phyloP scores from a whole-genome alignment of 495 filamentous ascomycete species.

The Lasiosphaeria hispida region DNA sequence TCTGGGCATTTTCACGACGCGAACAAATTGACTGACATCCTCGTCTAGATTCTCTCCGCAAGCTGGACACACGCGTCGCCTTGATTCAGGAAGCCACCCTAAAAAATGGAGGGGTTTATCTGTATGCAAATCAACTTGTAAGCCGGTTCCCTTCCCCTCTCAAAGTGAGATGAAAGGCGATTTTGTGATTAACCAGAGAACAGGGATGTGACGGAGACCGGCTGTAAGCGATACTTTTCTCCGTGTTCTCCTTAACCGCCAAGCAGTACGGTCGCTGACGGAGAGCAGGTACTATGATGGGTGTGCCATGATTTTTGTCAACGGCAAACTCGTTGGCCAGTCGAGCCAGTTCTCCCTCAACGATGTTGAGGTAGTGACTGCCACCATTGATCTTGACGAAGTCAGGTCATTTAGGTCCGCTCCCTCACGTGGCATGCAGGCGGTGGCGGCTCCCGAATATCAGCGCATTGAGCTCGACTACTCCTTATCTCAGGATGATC shows the following conservation, averaged over 20 bases:
- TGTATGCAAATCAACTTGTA: conserved; percentile 49
- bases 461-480: conserved; percentile 39
- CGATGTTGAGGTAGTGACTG: conserved; percentile 82
- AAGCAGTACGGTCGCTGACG: conserved; percentile 28
- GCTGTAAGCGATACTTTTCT: conserved; percentile 55
- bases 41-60: conserved; percentile 51
- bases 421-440: conserved; percentile 58
- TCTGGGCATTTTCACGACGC: neutral
- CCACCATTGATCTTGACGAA: conserved; percentile 78
- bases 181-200: no score
- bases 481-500: conserved; percentile 36
- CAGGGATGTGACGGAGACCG: conserved; percentile 40
- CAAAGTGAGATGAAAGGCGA: no score
- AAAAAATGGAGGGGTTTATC: conserved; percentile 72
- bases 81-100: conserved; percentile 75
- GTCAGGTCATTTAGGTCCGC: conserved; percentile 56
- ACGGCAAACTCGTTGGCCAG: conserved; percentile 66
- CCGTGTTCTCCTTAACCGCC: neutral
- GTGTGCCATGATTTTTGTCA: conserved; percentile 74
- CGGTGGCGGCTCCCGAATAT: conserved; percentile 41
- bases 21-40: neutral
- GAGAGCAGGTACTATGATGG: conserved; percentile 61
- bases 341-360: conserved; percentile 71
- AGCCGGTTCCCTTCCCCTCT: no score
- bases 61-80: conserved; percentile 69